Evolutionary conservation across 345 rosid species (phyloP).

Genomic region (Heritiera fomes): DNA sequence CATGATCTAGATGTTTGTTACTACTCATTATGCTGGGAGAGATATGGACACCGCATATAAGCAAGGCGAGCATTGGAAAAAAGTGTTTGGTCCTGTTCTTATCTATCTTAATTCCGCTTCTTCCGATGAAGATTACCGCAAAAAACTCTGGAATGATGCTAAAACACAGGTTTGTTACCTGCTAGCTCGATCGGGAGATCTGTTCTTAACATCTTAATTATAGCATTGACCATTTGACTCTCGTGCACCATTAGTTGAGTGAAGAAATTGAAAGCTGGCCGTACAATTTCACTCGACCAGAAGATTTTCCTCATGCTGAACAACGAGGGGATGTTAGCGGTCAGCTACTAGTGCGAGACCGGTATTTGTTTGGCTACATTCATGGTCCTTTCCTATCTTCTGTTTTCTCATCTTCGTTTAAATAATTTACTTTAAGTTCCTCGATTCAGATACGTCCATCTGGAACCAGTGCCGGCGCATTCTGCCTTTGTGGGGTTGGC

Average conservation of each 20-base stretch:
- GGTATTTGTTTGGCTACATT: constrained; percentile 29
- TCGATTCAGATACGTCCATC: constrained; percentile 35
- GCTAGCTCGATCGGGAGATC: background rate
- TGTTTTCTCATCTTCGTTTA: background rate
- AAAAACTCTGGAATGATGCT: constrained; percentile 78
- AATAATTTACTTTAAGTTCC: background rate
- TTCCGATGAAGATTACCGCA: background rate
- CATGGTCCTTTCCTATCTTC: background rate
- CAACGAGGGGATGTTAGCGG: constrained; percentile 68
- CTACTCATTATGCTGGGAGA: constrained; percentile 72
- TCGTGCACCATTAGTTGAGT: constrained; percentile 40
- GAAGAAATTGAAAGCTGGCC: constrained; percentile 72
- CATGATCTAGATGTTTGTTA: constrained; percentile 73
- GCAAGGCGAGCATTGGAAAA: constrained; percentile 74
- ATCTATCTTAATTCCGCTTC: constrained; percentile 69
- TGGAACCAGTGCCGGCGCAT: constrained; percentile 30
- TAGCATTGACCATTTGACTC: background rate
- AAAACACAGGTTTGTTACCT: constrained; percentile 54
- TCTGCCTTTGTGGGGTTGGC: constrained; percentile 81
- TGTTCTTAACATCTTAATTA: background rate
- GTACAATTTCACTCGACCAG: constrained; percentile 49
- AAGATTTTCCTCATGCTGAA: constrained; percentile 48
- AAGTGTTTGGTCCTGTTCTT: constrained; percentile 76
- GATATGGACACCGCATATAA: constrained; percentile 50
- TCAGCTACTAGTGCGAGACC: constrained; percentile 59